Conservation (phyloP, 257 asterid genomes). For the Primulina eburnea region DNA sequence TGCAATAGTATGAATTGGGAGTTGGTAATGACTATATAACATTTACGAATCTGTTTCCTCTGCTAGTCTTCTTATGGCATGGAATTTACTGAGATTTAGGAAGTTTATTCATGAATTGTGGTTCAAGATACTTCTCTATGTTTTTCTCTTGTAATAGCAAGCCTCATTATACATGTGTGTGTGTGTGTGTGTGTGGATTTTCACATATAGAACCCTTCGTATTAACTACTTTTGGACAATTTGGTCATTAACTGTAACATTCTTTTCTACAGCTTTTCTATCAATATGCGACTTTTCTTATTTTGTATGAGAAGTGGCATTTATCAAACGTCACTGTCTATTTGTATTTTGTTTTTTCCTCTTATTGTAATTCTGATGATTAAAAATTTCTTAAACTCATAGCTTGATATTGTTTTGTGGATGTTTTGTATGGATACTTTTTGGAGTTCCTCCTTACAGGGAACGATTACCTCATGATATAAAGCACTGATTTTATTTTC, state of each 20-base stretch:
- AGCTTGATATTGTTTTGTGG: too few species aligned
- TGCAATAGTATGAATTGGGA: not conserved
- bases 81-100: not conserved
- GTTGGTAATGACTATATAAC: not conserved
- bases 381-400: too few species aligned
- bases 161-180: not conserved
- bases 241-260: not conserved
- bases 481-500: not conserved
- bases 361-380: too few species aligned
- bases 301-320: too few species aligned
- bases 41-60: not conserved
- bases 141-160: not conserved
- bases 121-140: not conserved
- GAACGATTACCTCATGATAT: not conserved
- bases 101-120: not conserved
- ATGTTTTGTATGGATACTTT: not conserved
- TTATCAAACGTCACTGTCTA: not conserved
- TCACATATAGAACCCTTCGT: not conserved
- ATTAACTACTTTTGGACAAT: not conserved
- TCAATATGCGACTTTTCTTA: too few species aligned
- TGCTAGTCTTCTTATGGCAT: not conserved
- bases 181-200: not conserved
- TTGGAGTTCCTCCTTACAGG: slow-evolving; percentile 9
- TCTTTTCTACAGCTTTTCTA: not conserved
- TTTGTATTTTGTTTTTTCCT: not conserved